Conservation (phyloP, 495 filamentous ascomycete species). For the Aspergillus indologenus region DNA sequence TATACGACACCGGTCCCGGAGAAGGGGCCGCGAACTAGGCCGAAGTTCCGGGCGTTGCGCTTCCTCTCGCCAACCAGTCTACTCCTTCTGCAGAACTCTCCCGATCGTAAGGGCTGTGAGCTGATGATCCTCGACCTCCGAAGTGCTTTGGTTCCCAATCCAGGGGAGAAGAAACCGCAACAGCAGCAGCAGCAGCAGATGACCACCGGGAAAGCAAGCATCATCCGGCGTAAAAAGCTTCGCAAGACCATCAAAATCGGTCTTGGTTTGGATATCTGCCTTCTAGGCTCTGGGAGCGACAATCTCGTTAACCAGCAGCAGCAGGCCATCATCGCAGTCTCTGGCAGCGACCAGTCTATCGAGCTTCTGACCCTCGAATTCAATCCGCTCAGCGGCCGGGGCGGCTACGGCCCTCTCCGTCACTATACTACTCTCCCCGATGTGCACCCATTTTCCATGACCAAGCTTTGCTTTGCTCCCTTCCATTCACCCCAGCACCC, state of each 20-base stretch:
- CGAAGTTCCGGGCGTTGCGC: slow-evolving; percentile 64
- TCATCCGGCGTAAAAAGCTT: slow-evolving; percentile 53
- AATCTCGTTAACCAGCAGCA: slow-evolving; percentile 59
- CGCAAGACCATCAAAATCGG: slow-evolving; percentile 59
- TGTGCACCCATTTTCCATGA: slow-evolving; percentile 83
- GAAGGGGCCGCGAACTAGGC: slow-evolving; percentile 34
- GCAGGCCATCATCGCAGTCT: slow-evolving; percentile 77
- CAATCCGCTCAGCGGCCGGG: slow-evolving; percentile 24
- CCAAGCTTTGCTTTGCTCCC: slow-evolving; percentile 74
- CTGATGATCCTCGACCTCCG: slow-evolving; percentile 61
- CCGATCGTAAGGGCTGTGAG: slow-evolving; percentile 59
- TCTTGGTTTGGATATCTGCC: slow-evolving; percentile 70
- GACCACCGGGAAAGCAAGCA: slow-evolving; percentile 26
- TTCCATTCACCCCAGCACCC: slow-evolving; percentile 57
- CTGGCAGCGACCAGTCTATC: slow-evolving; percentile 79
- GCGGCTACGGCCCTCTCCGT: slow-evolving; percentile 55
- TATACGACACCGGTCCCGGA: slow-evolving; percentile 60
- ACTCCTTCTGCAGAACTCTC: slow-evolving; percentile 50
- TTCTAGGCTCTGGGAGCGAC: slow-evolving; percentile 45
- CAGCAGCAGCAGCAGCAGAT: background rate
- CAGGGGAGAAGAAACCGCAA: background rate
- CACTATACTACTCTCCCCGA: slow-evolving; percentile 62
- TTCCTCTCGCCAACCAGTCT: slow-evolving; percentile 62
- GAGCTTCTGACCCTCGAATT: slow-evolving; percentile 71
- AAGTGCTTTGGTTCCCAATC: slow-evolving; percentile 8